A percentile compares a stretch with the other conserved stretches of the same genome.
phyloP scores from a whole-genome alignment of 1,139 yeast genomes.

The Yarrowia galli region DNA sequence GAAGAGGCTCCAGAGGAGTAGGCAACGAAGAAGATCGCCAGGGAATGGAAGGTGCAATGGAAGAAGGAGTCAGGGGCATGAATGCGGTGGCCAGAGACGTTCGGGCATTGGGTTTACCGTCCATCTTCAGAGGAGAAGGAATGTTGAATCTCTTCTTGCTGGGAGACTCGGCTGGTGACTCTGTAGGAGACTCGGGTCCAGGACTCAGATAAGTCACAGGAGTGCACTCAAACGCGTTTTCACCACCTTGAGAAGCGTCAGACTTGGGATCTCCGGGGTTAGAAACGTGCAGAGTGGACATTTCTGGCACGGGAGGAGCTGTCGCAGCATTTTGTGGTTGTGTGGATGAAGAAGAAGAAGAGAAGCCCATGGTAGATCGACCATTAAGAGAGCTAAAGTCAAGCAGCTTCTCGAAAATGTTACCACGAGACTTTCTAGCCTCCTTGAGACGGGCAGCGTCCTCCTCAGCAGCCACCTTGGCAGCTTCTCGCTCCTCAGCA shows the following conservation, averaged over 20 bases:
- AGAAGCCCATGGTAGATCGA: conserved; percentile 18
- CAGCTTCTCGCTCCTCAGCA: conserved; percentile 22
- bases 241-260: background rate
- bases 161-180: conserved; percentile 21
- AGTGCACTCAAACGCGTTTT: conserved; percentile 2
- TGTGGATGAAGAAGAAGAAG: too few species aligned
- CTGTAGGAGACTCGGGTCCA: conserved; percentile 26
- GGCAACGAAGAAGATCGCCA: conserved; percentile 29
- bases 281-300: background rate
- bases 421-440: conserved; percentile 26
- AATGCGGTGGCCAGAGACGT: conserved; percentile 37
- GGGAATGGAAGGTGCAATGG: conserved; percentile 17
- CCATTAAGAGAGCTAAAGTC: conserved; percentile 23
- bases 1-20: conserved; percentile 34
- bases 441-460: conserved; percentile 29
- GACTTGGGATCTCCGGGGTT: conserved; percentile 20
- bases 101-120: conserved; percentile 34
- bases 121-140: conserved; percentile 30
- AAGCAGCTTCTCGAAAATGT: conserved; percentile 25
- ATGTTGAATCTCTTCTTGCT: conserved; percentile 20
- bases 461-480: conserved; percentile 15
- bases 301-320: background rate
- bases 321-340: background rate
- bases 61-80: conserved; percentile 27
- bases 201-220: conserved; percentile 27